A percentile compares a stretch with the other conserved stretches of the same genome.
Conservation (phyloP, 2,329 filamentous ascomycete species). For the Domatiomyces globalis region DNA sequence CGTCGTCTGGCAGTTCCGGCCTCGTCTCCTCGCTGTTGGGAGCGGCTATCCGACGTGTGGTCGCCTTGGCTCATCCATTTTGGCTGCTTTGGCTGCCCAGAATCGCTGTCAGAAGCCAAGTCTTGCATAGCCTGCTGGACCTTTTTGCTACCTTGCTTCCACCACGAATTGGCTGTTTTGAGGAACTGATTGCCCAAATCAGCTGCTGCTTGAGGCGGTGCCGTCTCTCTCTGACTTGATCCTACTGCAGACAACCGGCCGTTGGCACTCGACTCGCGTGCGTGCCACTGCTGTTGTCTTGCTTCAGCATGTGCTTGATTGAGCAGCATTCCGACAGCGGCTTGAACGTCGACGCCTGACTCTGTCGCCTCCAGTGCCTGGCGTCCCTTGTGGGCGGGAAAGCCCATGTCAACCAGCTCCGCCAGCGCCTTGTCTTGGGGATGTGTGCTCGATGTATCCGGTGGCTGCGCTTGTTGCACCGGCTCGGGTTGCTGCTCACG, state of each 20-base stretch:
- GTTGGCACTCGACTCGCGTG: conserved; percentile 1
- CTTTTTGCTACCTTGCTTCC: conserved; percentile 89
- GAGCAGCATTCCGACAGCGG: conserved; percentile 74
- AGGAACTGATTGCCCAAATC: conserved; percentile 71
- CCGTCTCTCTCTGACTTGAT: conserved; percentile 40
- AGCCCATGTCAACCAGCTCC: conserved; percentile 89
- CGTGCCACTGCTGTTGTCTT: conserved; percentile 44
- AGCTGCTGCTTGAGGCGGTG: conserved; percentile 66
- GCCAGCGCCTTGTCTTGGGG: conserved; percentile 67
- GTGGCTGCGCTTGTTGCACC: conserved; percentile 17
- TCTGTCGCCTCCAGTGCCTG: conserved; percentile 68
- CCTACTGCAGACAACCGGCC: neutral
- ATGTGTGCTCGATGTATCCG: conserved; percentile 15
- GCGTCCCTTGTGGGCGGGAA: conserved; percentile 68
- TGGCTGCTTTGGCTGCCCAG: conserved; percentile 59
- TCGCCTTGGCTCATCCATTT: conserved; percentile 81
- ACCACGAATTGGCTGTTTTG: conserved; percentile 87
- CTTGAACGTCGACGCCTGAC: conserved; percentile 65
- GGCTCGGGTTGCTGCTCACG: conserved; percentile 23
- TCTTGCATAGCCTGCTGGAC: conserved; percentile 86
- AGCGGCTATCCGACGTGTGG: conserved; percentile 16
- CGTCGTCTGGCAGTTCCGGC: conserved; percentile 5
- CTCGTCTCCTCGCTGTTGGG: conserved; percentile 9
- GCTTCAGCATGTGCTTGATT: conserved; percentile 81
- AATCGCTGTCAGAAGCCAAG: conserved; percentile 52